These are phyloP conservation scores for Daphne laureola DNA, from an alignment of 441 rosid species.

Conservation along the genomic window DNA sequence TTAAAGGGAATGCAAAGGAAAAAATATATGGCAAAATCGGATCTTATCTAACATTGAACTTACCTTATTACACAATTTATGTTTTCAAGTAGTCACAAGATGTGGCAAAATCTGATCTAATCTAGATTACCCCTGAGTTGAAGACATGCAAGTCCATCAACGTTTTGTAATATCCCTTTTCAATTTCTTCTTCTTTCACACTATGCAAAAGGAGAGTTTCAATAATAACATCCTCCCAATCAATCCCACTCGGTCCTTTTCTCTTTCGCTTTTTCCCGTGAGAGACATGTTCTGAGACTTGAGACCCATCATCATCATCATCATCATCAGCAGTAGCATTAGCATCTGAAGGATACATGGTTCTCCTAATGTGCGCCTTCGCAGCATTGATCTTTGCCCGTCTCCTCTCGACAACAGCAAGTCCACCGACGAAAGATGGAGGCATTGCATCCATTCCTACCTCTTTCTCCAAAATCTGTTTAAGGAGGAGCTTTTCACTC, in stretches of 20 bases:
- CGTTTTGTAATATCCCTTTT: conserved; percentile 70
- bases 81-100: no score
- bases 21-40: no score
- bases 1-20: no score
- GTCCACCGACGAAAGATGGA: conserved; percentile 56
- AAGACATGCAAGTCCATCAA: conserved; percentile 67
- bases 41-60: neutral
- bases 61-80: neutral
- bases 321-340: conserved; percentile 6
- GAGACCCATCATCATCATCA: conserved; percentile 4
- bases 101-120: neutral
- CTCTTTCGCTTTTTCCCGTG: conserved; percentile 42
- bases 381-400: conserved; percentile 63
- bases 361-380: conserved; percentile 44
- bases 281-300: conserved; percentile 6
- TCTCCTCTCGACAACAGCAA: conserved; percentile 36
- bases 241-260: conserved; percentile 30
- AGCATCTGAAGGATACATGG: conserved; percentile 33
- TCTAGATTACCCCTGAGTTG: conserved; percentile 31
- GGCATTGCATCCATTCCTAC: conserved; percentile 64
- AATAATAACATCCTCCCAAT: conserved; percentile 83
- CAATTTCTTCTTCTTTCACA: conserved; percentile 77
- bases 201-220: conserved; percentile 68
- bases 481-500: conserved; percentile 59
- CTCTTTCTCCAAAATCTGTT: conserved; percentile 67